These are phyloP conservation scores for Aspergillus mulundensis DNA, from an alignment of 495 filamentous ascomycete genomes.

Conservation along the genomic window DNA sequence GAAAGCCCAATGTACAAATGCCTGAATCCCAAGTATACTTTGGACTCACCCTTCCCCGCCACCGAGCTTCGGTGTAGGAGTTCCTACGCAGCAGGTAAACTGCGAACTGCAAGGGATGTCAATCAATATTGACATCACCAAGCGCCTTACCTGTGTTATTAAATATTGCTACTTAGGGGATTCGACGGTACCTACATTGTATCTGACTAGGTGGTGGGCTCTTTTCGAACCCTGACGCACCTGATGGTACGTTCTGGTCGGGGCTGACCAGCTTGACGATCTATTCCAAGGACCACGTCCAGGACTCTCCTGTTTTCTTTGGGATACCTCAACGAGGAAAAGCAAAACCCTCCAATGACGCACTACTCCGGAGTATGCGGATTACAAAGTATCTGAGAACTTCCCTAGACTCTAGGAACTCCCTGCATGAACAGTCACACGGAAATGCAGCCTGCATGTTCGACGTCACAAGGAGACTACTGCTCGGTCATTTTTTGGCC, in stretches of 20 bases:
- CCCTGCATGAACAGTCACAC: background rate
- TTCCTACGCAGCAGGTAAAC: background rate
- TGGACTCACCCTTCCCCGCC: background rate
- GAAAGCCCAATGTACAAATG: no score
- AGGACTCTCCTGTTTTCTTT: background rate
- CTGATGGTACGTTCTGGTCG: background rate
- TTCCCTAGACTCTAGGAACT: background rate
- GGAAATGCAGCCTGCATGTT: background rate
- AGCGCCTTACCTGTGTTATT: background rate
- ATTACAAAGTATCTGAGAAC: no score
- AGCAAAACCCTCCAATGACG: background rate
- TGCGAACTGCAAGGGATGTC: constrained; percentile 5
- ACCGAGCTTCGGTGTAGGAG: background rate
- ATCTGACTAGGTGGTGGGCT: background rate
- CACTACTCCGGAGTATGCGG: background rate
- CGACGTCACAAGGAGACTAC: background rate
- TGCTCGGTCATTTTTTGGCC: background rate
- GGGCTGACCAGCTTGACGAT: background rate
- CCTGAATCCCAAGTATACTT: background rate
- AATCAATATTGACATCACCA: background rate
- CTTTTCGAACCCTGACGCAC: background rate
- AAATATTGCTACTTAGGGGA: background rate
- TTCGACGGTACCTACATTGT: background rate
- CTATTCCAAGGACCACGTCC: background rate
- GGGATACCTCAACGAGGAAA: background rate